Evolutionary conservation across 108 stramenopile genomes (phyloP).

Genomic region (Cylindrotheca fusiformis): DNA sequence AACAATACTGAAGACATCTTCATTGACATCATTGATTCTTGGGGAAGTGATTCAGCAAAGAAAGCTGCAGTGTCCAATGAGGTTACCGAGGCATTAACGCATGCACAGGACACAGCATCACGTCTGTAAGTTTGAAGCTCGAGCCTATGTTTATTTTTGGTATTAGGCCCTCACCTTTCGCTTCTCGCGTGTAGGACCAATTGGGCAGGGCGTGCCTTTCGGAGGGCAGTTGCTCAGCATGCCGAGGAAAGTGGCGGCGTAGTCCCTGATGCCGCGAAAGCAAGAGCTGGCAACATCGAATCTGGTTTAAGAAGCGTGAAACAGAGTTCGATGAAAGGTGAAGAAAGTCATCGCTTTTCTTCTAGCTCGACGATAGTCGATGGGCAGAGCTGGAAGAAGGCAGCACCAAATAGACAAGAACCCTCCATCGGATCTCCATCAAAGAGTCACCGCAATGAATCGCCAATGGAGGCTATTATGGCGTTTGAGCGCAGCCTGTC

Average conservation of each 20-base stretch:
- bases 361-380: background rate
- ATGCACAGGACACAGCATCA: slow-evolving; percentile 81
- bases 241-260: slow-evolving; percentile 34
- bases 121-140: slow-evolving; percentile 27
- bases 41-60: slow-evolving; percentile 9
- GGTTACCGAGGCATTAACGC: slow-evolving; percentile 59
- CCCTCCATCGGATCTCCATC: background rate
- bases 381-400: background rate
- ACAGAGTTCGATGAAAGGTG: background rate
- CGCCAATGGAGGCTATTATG: background rate
- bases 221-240: slow-evolving; percentile 78
- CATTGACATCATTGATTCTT: too few species aligned
- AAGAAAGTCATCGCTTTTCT: background rate
- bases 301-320: background rate
- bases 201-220: slow-evolving; percentile 93
- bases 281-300: background rate
- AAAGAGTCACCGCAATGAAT: background rate
- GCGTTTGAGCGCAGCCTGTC: background rate
- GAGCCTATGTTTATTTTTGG: too few species aligned
- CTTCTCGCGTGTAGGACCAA: slow-evolving; percentile 29
- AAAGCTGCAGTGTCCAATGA: slow-evolving; percentile 6
- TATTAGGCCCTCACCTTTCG: too few species aligned
- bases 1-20: background rate
- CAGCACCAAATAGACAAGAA: background rate
- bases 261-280: slow-evolving; percentile 11